Evolutionary conservation across 2,329 filamentous ascomycete species (phyloP).

Genomic region (Fusarium hostae): DNA sequence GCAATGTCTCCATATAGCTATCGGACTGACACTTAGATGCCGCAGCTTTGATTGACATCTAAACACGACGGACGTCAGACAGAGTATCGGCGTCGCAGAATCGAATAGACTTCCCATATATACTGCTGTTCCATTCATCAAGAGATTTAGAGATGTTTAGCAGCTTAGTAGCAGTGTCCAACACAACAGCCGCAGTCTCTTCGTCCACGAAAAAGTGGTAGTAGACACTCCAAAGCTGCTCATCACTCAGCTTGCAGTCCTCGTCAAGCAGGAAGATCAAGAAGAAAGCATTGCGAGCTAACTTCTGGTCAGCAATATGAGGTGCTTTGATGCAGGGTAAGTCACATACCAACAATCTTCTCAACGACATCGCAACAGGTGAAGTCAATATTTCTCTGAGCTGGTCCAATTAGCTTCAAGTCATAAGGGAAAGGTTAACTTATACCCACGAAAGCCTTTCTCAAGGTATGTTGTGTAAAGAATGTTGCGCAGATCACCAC

Average conservation of each 20-base stretch:
- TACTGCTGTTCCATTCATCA: slow-evolving; percentile 56
- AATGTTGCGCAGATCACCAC: slow-evolving; percentile 66
- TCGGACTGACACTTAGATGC: slow-evolving; percentile 25
- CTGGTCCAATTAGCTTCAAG: slow-evolving; percentile 45
- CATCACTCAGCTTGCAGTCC: slow-evolving; percentile 35
- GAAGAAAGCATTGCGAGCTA: slow-evolving; percentile 66
- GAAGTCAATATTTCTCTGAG: slow-evolving; percentile 59
- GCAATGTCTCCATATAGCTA: slow-evolving; percentile 17
- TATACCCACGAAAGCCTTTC: slow-evolving; percentile 49
- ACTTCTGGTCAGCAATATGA: not conserved
- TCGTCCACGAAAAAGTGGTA: slow-evolving; percentile 62
- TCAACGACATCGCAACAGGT: slow-evolving; percentile 67
- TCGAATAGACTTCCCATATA: slow-evolving; percentile 57
- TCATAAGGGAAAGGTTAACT: not conserved
- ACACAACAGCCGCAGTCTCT: slow-evolving; percentile 51
- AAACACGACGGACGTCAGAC: slow-evolving; percentile 52
- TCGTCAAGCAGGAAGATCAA: slow-evolving; percentile 62
- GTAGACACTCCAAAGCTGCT: slow-evolving; percentile 64
- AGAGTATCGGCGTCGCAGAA: slow-evolving; percentile 63
- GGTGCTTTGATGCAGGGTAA: not conserved
- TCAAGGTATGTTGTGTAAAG: slow-evolving; percentile 64
- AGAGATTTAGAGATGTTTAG: slow-evolving; percentile 51
- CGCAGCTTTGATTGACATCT: slow-evolving; percentile 44
- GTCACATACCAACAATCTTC: slow-evolving; percentile 59
- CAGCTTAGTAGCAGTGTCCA: slow-evolving; percentile 58